Conservation (phyloP, 495 filamentous ascomycete genomes). For the Tuber calosporum region DNA sequence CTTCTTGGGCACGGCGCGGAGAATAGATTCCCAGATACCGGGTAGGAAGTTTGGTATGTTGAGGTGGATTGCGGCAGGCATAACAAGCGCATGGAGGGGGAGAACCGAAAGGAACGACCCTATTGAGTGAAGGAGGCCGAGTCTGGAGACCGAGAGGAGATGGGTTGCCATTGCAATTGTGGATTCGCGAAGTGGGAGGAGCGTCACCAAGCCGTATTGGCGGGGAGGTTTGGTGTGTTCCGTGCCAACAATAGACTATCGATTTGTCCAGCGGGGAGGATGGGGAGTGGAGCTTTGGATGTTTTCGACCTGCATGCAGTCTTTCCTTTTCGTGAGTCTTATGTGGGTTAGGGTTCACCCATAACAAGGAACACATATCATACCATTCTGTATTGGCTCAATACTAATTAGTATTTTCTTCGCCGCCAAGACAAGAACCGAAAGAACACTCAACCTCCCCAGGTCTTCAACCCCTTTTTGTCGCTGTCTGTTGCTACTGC, state of each 20-base stretch:
- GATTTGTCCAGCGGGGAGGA: background rate
- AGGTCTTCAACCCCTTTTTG: constrained; percentile 26
- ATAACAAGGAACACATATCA: background rate
- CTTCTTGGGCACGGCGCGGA: constrained; percentile 94
- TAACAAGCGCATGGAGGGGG: constrained; percentile 48
- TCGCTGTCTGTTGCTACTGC: background rate
- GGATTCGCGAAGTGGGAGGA: constrained; percentile 44
- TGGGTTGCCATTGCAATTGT: constrained; percentile 43
- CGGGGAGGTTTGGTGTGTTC: background rate
- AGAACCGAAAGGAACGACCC: constrained; percentile 46
- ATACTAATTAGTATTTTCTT: constrained; percentile 8
- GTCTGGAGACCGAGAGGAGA: constrained; percentile 43
- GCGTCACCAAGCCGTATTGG: constrained; percentile 37
- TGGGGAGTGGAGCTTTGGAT: background rate
- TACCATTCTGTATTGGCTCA: background rate
- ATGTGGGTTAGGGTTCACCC: constrained; percentile 24
- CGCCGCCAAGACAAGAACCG: constrained; percentile 15
- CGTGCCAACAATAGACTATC: background rate
- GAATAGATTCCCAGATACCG: constrained; percentile 83
- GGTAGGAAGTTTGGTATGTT: constrained; percentile 56
- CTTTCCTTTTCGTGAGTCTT: background rate
- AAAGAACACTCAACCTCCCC: constrained; percentile 10
- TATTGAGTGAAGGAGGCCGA: constrained; percentile 35
- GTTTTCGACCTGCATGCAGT: background rate
- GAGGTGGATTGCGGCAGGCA: constrained; percentile 53